Conservation (phyloP, 768 basidiomycete species). For the Mycena sanguinolenta region DNA sequence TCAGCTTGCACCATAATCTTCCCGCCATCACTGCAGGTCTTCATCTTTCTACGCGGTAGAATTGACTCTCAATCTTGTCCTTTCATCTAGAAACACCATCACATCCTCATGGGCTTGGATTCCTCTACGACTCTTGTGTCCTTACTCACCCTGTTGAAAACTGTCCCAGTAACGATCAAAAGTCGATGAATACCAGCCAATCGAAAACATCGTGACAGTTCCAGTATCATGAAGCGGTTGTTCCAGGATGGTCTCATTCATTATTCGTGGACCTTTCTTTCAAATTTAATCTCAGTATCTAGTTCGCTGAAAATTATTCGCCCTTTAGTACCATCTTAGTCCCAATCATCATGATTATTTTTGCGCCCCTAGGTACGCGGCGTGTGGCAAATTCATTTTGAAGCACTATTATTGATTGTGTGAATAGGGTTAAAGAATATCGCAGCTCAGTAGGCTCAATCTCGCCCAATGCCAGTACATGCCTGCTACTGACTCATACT, state of each 20-base stretch:
- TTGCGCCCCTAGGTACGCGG: slow-evolving; percentile 49
- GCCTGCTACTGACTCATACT: background rate
- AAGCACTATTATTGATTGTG: background rate
- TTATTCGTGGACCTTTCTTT: slow-evolving; percentile 51
- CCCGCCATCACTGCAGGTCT: slow-evolving; percentile 50
- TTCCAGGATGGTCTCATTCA: slow-evolving; percentile 63
- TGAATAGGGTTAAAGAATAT: slow-evolving; percentile 56
- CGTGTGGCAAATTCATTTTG: background rate
- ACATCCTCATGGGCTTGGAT: slow-evolving; percentile 66
- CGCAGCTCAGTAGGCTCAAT: slow-evolving; percentile 57
- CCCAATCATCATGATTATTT: slow-evolving; percentile 60
- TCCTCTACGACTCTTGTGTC: slow-evolving; percentile 59
- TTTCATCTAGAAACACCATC: slow-evolving; percentile 50
- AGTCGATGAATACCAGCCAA: background rate
- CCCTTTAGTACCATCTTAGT: slow-evolving; percentile 60
- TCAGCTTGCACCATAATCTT: slow-evolving; percentile 61
- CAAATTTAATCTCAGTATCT: background rate
- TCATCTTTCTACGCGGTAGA: too few species aligned
- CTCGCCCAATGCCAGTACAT: background rate
- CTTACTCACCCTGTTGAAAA: slow-evolving; percentile 56
- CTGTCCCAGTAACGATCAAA: slow-evolving; percentile 49
- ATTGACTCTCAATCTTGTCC: background rate
- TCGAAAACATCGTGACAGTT: slow-evolving; percentile 40
- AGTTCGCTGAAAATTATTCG: background rate
- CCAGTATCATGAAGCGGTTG: slow-evolving; percentile 56